phyloP scores from a whole-genome alignment of 805 yeast genomes.

The Ogataea trehalophila region DNA sequence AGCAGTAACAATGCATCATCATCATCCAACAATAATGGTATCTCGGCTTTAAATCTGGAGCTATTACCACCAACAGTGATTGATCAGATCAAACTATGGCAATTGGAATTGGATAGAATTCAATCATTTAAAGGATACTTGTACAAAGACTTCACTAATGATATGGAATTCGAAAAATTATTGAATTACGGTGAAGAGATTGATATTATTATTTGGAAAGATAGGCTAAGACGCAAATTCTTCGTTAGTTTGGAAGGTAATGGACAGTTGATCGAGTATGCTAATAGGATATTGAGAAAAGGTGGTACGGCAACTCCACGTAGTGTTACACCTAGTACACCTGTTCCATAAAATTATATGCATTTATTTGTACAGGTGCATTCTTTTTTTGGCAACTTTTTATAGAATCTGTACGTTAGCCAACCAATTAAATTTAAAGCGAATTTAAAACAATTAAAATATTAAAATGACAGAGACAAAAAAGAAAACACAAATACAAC shows the following conservation, averaged over 20 bases:
- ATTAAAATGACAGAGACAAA: background rate
- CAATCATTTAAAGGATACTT: constrained; percentile 81
- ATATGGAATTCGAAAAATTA: constrained; percentile 68
- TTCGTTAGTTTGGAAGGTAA: constrained; percentile 88
- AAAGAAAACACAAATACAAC: background rate
- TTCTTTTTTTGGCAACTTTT: no score
- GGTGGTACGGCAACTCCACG: constrained; percentile 9
- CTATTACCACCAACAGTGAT: constrained; percentile 92
- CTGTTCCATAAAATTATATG: background rate
- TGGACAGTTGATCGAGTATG: constrained; percentile 85
- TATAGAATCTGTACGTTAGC: no score
- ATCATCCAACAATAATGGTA: no score
- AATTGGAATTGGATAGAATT: constrained; percentile 89
- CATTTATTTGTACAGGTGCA: no score
- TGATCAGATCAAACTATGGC: constrained; percentile 96
- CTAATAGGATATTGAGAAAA: constrained; percentile 53
- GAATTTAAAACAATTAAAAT: no score
- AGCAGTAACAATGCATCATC: constrained; percentile 6
- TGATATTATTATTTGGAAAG: constrained; percentile 89
- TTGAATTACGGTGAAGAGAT: constrained; percentile 81
- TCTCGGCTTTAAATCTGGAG: constrained; percentile 44
- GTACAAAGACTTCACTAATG: constrained; percentile 78
- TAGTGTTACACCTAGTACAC: constrained; percentile 7
- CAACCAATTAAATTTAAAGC: no score
- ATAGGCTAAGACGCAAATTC: constrained; percentile 60